These are phyloP conservation scores for Excoecaria cochinchinensis DNA, from an alignment of 345 rosid genomes.

Conservation along the genomic window DNA sequence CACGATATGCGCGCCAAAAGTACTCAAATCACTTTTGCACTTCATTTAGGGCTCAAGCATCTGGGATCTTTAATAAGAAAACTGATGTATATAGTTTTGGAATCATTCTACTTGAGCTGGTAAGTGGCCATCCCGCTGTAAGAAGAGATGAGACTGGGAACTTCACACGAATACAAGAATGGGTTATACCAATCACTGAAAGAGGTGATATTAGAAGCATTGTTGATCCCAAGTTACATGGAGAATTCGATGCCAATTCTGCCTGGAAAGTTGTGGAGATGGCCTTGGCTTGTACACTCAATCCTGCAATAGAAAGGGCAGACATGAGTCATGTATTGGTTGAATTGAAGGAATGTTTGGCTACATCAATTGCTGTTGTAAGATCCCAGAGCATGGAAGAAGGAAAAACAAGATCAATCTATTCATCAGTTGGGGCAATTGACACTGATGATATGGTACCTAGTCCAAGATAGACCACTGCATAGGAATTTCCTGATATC, in stretches of 20 bases:
- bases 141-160: no score
- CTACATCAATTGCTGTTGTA: neutral
- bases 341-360: neutral
- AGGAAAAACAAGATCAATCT: no score
- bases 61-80: neutral
- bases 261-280: neutral
- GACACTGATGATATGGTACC: no score
- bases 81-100: conserved; percentile 8
- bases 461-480: no score
- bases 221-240: neutral
- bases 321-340: neutral
- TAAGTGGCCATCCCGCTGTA: no score
- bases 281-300: neutral
- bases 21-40: no score
- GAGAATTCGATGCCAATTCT: neutral
- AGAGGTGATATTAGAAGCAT: neutral
- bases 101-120: no score
- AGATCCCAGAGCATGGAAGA: no score
- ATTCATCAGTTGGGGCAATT: no score
- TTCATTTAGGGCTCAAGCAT: no score
- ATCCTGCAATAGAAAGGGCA: neutral
- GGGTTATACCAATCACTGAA: neutral
- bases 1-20: neutral
- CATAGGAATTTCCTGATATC: neutral
- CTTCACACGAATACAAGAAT: neutral